Base-by-base conservation (phyloP, 495 filamentous ascomycete genomes). In the Neurospora intermedia region DNA sequence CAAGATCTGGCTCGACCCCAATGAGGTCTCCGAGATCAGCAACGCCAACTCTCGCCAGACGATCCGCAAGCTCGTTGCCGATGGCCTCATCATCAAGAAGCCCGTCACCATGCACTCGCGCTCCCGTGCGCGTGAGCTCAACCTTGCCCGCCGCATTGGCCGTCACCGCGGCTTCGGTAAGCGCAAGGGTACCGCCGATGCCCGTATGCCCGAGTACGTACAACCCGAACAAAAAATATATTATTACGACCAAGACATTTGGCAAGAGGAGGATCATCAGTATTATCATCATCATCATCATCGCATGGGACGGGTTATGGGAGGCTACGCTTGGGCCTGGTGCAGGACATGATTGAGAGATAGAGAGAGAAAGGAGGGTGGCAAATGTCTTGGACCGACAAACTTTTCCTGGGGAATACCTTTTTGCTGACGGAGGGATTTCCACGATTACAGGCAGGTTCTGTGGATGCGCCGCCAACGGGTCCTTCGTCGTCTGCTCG, bases 1-100 rank as follows among this genome's bases (percentile, higher is more conserved):
- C 89, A 98, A 98, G 92, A 96, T 99, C 88, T 99, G 96, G 96
- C 94, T 99, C 84, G 96, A 99, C 88, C 96, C 96, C 85, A 98
- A 96, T 86, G 96, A 99, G 89, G 90, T 95, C 85, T 95, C 87
- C 89, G 96, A 99, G 85, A 98, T 99, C 89, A 94, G 92, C 87
- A 99, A 98, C 88, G 96, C 96, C 91, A 98, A 98, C 92, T 98
- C 94, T 80, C 96, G 96, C 83, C 94, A 98, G 88, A 98, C 95
- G 79, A 92, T 99, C 92, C 96, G 96, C 88, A 99, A 99, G 91
- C 94, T 99, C 87, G 93, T 98, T 85, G 88, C 91, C 87, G 96
- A 99, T 95, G 96, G 96, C 86, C 92, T 99, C 82, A 98, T 99
- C 90, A 99, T 99, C 90, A 92, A 92, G 87, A 99, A 99, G 89